A percentile compares a stretch with the other conserved stretches of the same genome.
Evolutionary conservation across 31 red algal species (phyloP).

Genomic region (Asparagopsis taxiformis): DNA sequence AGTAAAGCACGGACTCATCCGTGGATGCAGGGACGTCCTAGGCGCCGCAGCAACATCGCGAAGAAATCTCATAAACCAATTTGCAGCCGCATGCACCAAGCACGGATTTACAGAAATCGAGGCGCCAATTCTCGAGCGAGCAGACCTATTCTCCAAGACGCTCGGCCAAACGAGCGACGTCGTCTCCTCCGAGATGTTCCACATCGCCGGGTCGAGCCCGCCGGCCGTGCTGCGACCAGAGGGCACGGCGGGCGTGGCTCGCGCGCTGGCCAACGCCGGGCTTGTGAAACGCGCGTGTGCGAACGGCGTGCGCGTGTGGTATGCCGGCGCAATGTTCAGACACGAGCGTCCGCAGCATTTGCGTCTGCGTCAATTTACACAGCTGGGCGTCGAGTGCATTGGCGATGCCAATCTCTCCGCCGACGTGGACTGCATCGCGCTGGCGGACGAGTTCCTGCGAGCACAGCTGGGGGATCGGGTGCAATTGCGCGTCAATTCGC

Average conservation of each 20-base stretch:
- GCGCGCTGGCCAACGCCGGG: slow-evolving; percentile 23
- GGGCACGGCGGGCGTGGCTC: slow-evolving; percentile 63
- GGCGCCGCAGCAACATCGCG: slow-evolving; percentile 10
- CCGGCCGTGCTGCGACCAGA: slow-evolving; percentile 61
- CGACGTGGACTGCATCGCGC: slow-evolving; percentile 42
- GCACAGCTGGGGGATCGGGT: background rate
- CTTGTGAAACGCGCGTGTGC: slow-evolving; percentile 22
- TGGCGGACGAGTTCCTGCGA: slow-evolving; percentile 28
- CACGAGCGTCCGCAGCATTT: slow-evolving; percentile 62
- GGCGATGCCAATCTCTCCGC: slow-evolving; percentile 12
- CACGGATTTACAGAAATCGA: slow-evolving; percentile 64
- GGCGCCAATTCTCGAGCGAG: slow-evolving; percentile 44
- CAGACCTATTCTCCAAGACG: slow-evolving; percentile 25
- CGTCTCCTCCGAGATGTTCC: slow-evolving; percentile 41
- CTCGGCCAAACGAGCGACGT: slow-evolving; percentile 41
- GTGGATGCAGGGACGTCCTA: slow-evolving; percentile 47
- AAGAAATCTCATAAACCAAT: slow-evolving; percentile 19
- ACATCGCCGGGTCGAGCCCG: slow-evolving; percentile 11
- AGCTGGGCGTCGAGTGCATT: slow-evolving; percentile 54
- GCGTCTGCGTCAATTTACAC: slow-evolving; percentile 58
- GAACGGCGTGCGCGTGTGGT: slow-evolving; percentile 41
- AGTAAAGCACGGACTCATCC: slow-evolving; percentile 25
- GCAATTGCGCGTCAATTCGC: slow-evolving; percentile 33
- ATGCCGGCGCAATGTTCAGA: slow-evolving; percentile 71
- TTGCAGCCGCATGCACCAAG: slow-evolving; percentile 18